Evolutionary conservation across 345 rosid genomes (phyloP), one percentile per base, ranked within the genome.

Genomic region (Arabis alpina): DNA sequence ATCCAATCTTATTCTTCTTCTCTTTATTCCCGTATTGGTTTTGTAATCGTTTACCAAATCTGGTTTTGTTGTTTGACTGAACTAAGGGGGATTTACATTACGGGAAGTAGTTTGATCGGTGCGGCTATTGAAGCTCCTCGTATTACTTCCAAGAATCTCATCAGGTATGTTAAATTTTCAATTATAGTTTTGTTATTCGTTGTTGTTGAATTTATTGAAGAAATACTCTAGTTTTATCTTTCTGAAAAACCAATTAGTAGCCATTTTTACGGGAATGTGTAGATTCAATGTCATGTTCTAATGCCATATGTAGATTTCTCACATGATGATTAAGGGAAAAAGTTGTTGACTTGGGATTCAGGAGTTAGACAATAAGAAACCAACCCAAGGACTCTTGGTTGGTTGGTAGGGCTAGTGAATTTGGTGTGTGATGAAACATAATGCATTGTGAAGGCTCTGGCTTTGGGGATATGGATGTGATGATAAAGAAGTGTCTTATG

Each of bases 101-200:
- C 97, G 2, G 97, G 99, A 34, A 92, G 99, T 80, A 94, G 98
- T 81, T 88, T 94, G 85, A 94, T 92, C 54, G 99, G 98, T 63
- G 99, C 99, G 28, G 98, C 99, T 7, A 88, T 92, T 24, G 91
- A 92, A 81, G 99, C 97, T 74, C 99, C 99, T 12, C 96, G 98
- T 40, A 93, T 93, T 41, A 93, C 97, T 64, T 93, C 98, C 16
- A 93, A 93, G 82, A 93, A 91, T 84, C 97, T 94, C 62, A 74
- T 75, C 69, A 75, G 78, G 78, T 74, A 8, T 28, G 37, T 67
- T 43, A 0, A 15, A 55, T 64, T 55, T 30, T n/a, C 34, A 34
- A 51, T 30, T 55, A 2, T 70, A 50, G 4, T 53, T 70, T 44
- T 55, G 14, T 40, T 14, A 30, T 10, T 56, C 12, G 4, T 12